A percentile compares a stretch with the other conserved stretches of the same genome.
Conservation (phyloP, 768 basidiomycete genomes). For the Postia placenta region DNA sequence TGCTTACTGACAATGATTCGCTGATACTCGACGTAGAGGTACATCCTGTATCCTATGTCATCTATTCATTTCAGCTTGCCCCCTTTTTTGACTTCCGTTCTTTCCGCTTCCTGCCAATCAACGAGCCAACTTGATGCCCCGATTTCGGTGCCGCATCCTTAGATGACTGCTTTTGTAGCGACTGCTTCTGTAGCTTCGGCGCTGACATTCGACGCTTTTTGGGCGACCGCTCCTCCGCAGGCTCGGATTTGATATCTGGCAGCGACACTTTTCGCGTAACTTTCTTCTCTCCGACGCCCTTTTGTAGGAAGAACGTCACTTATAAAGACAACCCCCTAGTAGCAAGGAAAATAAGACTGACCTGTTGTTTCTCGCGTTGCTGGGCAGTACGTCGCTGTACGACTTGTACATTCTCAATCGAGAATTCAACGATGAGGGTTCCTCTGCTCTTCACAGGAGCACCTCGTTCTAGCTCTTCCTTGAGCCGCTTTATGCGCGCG, state of each 20-base stretch:
- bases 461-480: constrained; percentile 45
- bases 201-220: constrained; percentile 35
- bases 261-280: constrained; percentile 10
- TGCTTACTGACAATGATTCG: no score
- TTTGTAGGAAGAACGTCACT: neutral
- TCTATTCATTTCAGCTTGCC: neutral
- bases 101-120: constrained; percentile 81
- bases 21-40: no score
- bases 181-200: neutral
- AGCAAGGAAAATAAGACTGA: constrained; percentile 15
- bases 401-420: constrained; percentile 91
- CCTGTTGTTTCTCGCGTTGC: constrained; percentile 33
- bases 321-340: neutral
- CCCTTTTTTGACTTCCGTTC: constrained; percentile 41
- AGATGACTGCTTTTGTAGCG: constrained; percentile 1
- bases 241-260: constrained; percentile 17
- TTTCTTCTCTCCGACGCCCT: constrained; percentile 11
- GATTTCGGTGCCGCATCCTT: constrained; percentile 16
- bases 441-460: constrained; percentile 38
- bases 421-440: constrained; percentile 87
- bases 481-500: constrained; percentile 50
- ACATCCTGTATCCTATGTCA: no score
- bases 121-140: constrained; percentile 48
- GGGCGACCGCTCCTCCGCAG: constrained; percentile 29
- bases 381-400: constrained; percentile 66